A percentile compares a stretch with the other conserved stretches of the same genome.
Evolutionary conservation across 495 filamentous ascomycete genomes (phyloP).

Genomic region (Sordaria brevicollis): DNA sequence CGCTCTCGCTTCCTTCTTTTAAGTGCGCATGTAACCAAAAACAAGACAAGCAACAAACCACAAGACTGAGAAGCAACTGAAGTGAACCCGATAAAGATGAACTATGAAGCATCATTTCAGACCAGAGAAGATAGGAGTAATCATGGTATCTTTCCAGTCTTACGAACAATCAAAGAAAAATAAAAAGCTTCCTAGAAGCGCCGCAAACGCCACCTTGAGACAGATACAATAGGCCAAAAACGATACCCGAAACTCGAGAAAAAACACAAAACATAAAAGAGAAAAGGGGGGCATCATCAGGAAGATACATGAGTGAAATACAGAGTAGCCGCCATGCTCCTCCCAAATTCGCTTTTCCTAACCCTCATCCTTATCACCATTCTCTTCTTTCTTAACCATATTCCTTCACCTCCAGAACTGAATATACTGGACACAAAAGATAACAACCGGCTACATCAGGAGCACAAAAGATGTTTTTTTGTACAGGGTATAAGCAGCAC

Average conservation of each 20-base stretch:
- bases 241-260: background rate
- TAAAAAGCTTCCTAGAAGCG: no score
- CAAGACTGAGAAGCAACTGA: background rate
- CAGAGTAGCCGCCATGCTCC: background rate
- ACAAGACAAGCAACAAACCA: no score
- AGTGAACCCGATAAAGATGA: background rate
- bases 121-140: background rate
- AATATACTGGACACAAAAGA: background rate
- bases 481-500: background rate
- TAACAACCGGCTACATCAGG: background rate
- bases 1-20: background rate
- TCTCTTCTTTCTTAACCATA: background rate
- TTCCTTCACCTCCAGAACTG: background rate
- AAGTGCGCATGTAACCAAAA: background rate
- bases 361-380: background rate
- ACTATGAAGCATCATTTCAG: background rate
- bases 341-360: background rate
- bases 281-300: background rate
- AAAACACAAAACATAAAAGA: background rate
- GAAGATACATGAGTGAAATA: background rate
- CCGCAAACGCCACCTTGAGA: constrained; percentile 19
- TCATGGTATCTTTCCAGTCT: constrained; percentile 21
- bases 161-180: background rate
- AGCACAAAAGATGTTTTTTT: background rate
- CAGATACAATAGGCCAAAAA: constrained; percentile 4